Conservation (phyloP, 495 filamentous ascomycete genomes). For the Hypoxylon subgilvum region DNA sequence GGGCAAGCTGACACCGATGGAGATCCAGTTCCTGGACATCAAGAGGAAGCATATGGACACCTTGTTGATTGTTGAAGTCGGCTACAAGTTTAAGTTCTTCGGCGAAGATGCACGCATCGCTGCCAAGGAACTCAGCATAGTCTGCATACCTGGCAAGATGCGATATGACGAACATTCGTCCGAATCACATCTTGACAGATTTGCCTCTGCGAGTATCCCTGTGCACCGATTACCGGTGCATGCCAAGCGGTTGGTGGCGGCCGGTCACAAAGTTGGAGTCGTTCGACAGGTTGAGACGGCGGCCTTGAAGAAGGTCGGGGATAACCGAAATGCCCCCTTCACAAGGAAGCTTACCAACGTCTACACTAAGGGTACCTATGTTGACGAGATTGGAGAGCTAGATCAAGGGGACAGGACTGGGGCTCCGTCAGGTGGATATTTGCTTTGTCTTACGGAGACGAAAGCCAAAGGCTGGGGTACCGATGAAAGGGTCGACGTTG, state of each 20-base stretch:
- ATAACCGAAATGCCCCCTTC: slow-evolving; percentile 93
- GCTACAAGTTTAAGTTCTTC: slow-evolving; percentile 97
- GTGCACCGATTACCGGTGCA: slow-evolving; percentile 92
- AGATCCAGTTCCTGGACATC: slow-evolving; percentile 89
- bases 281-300: slow-evolving; percentile 97
- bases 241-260: slow-evolving; percentile 88
- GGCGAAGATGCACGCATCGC: slow-evolving; percentile 94
- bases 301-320: slow-evolving; percentile 93
- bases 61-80: slow-evolving; percentile 87
- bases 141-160: slow-evolving; percentile 95
- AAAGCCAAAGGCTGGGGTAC: slow-evolving; percentile 84
- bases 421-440: slow-evolving; percentile 80
- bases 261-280: slow-evolving; percentile 94
- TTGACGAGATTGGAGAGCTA: slow-evolving; percentile 89
- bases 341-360: slow-evolving; percentile 91
- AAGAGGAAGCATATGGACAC: slow-evolving; percentile 92
- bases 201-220: slow-evolving; percentile 95
- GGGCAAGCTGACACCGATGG: slow-evolving; percentile 91
- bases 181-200: slow-evolving; percentile 89
- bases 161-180: slow-evolving; percentile 95
- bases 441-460: slow-evolving; percentile 91
- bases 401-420: slow-evolving; percentile 59
- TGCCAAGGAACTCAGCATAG: slow-evolving; percentile 89
- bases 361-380: slow-evolving; percentile 98
- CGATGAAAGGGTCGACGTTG: slow-evolving; percentile 92